Evolutionary conservation across 2,329 filamentous ascomycete species (phyloP).

Genomic region (Botrytis galanthina): DNA sequence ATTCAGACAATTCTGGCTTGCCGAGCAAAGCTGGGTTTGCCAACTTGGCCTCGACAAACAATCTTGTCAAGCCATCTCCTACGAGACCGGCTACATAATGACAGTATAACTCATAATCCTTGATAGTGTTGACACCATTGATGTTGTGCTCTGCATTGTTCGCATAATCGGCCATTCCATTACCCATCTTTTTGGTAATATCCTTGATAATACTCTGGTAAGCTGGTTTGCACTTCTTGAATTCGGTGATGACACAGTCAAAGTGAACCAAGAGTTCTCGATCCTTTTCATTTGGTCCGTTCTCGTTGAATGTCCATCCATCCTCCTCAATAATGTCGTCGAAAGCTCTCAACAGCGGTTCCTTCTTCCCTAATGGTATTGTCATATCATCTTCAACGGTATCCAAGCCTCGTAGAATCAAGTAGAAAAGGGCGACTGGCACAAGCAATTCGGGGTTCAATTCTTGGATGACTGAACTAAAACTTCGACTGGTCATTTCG

Average conservation of each 20-base stretch:
- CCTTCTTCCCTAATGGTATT: slow-evolving; percentile 75
- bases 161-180: slow-evolving; percentile 97
- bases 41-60: slow-evolving; percentile 84
- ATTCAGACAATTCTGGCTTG: slow-evolving; percentile 78
- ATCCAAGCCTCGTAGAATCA: slow-evolving; percentile 86
- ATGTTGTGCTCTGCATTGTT: slow-evolving; percentile 77
- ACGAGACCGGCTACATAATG: slow-evolving; percentile 99
- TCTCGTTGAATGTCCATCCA: slow-evolving; percentile 87
- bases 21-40: slow-evolving; percentile 82
- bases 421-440: slow-evolving; percentile 87
- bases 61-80: slow-evolving; percentile 83
- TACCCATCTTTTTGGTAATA: slow-evolving; percentile 91
- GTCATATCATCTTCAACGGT: slow-evolving; percentile 99
- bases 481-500: slow-evolving; percentile 86
- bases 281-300: slow-evolving; percentile 90
- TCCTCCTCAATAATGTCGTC: slow-evolving; percentile 74
- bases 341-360: slow-evolving; percentile 82
- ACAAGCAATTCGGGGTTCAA: slow-evolving; percentile 91
- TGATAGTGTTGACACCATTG: slow-evolving; percentile 76
- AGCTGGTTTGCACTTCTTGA: slow-evolving; percentile 79
- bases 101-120: slow-evolving; percentile 95
- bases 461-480: slow-evolving; percentile 90
- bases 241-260: slow-evolving; percentile 79
- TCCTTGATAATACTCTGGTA: slow-evolving; percentile 89
- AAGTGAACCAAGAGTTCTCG: slow-evolving; percentile 90